These are phyloP conservation scores for Ligustrum vulgare DNA, from an alignment of 257 asterid genomes.

Conservation along the genomic window DNA sequence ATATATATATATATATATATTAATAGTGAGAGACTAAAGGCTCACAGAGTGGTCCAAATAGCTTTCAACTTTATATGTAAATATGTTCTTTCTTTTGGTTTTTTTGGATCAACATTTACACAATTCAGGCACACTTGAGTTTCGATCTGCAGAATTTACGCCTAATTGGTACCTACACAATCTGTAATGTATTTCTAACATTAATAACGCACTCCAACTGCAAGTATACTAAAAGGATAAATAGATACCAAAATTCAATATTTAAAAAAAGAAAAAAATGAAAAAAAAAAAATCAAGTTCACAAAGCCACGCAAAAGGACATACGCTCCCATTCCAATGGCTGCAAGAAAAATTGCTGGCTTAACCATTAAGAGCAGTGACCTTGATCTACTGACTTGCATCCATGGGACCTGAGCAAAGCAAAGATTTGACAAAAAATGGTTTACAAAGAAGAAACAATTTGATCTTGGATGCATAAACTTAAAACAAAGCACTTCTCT, in stretches of 20 bases:
- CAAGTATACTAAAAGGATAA: neutral
- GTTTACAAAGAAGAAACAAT: slow-evolving; percentile 15
- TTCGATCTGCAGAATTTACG: neutral
- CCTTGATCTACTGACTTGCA: slow-evolving; percentile 94
- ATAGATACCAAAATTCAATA: neutral
- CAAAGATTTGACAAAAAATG: slow-evolving; percentile 14
- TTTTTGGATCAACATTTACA: neutral
- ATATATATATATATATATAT: too few species aligned
- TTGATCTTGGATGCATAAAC: neutral
- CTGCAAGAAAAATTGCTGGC: slow-evolving; percentile 73
- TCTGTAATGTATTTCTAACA: neutral
- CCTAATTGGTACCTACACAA: neutral
- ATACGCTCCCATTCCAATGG: slow-evolving; percentile 83
- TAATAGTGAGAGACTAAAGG: neutral
- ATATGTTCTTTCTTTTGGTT: neutral
- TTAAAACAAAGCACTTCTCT: neutral
- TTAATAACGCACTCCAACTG: neutral
- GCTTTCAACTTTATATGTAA: neutral
- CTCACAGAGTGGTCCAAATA: neutral
- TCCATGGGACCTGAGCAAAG: slow-evolving; percentile 82
- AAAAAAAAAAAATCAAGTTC: neutral
- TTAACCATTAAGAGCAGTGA: slow-evolving; percentile 82
- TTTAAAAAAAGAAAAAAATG: neutral
- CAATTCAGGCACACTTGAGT: neutral
- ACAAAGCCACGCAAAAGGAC: slow-evolving; percentile 22